Base-by-base conservation (phyloP, 306 rosid species). In the Calophaca sinica region DNA sequence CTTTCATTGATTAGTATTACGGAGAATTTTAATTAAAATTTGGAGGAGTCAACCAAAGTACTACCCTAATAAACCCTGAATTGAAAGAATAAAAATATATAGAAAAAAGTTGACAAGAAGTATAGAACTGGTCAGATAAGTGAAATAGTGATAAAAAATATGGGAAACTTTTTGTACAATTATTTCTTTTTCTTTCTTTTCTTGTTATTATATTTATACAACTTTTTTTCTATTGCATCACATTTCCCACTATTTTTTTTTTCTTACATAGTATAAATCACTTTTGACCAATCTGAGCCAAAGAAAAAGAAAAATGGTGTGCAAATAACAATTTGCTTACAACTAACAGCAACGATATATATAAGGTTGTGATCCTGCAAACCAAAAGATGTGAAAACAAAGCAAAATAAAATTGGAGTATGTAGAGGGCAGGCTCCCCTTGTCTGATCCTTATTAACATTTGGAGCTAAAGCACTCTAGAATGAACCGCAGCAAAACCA, bases 401-500 rank as follows among this genome's bases (percentile, higher is more conserved):
- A 29, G 11, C 26, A 20, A 20, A 20, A 20, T 20, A 20, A 20
- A 20, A 20, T 20, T 20, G 26, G 26, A 20, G 26, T 20, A 20
- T 20, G 55, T 59, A 68, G 15, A 62, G 71, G 15, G 67, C 26
- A 20, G 11, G 68, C 38, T 61, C 74, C 41, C 63, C 39, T 48
- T 10, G 59, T 51, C 51, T 26, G 38, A 39, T n/a, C 62, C 28
- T 11, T 20, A n/a, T 9, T 44, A 12, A 39, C 70, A 9, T 42
- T 66, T 44, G 7, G 57, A 60, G 49, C 5, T 61, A 9, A 50
- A 6, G 41, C 44, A 53, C 38, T 55, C 68, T 54, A 78, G 63
- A 29, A 62, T 28, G 6, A 54, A 74, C 90, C 90, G 80, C 96
- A 90, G 90, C 96, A 90, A 83, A 93, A 86, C 96, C 98, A 93